Base-by-base conservation (phyloP, 495 filamentous ascomycete species). In the Aspergillus homomorphus region DNA sequence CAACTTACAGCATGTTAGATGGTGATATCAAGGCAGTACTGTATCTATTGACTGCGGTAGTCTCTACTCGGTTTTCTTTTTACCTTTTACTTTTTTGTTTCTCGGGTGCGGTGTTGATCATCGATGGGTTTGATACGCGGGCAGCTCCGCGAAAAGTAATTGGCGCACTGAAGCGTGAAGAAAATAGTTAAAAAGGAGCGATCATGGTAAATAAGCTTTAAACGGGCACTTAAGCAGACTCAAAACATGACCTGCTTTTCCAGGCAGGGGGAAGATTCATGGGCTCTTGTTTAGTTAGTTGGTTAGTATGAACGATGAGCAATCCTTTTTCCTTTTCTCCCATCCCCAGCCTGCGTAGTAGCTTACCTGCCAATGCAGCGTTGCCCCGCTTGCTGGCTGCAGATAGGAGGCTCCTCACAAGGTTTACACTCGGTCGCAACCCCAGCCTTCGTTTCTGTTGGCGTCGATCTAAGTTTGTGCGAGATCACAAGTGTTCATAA, bases 201-300 rank as follows among this genome's bases (percentile, higher is more conserved):
- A 8, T 18, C 20, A 45, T 18, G 33, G 33, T 14, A 30, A 18
- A 30, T 51, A 51, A 51, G 48, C 48, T 51, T 51, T 30, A 51
- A 48, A 51, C 48, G 48, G 48, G 48, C 48, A 51, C 48, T 28
- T 30, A 51, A 23, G 48, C 48, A 51, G 1, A 26, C 46, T 50
- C 46, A 50, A 50, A 22, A 24, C 15, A 51, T 28, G 15, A 51
- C n/a, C 48, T 51, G 28, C 48, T 28, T 28, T 9, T 28, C 22
- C 22, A 51, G 24, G 46, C 43, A 45, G 22, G 19, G 22, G 18
- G 24, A 23, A 10, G 21, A 49, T 16, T 16, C 44, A 18, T 10
- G 8, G 21, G 44, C 8, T 21, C 19, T 23, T 10, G 2, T 45
- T n/a, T n/a, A 6, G 15, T n/a, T 18, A 6, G n/a, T n/a, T n/a